Percentiles rank a stretch among this genome's conserved stretches.
phyloP scores from a whole-genome alignment of 202 grass and related monocot species.

The Thinopyrum obtusiflorum region DNA sequence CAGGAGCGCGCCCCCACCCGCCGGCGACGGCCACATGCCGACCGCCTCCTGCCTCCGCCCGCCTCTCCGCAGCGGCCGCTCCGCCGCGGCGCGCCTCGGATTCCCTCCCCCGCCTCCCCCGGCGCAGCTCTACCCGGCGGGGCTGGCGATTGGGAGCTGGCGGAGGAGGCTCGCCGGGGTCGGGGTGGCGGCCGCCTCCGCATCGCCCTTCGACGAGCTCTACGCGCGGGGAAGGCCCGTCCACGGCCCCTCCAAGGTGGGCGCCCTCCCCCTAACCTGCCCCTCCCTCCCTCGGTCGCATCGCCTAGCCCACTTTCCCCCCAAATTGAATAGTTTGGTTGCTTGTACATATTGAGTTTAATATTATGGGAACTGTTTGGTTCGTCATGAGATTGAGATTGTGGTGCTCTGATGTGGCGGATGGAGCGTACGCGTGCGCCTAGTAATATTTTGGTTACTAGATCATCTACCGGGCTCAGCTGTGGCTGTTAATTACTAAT shows the following conservation, averaged over 20 bases:
- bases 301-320: background rate
- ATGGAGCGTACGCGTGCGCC: background rate
- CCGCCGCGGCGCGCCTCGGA: constrained; percentile 36
- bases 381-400: background rate
- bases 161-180: constrained; percentile 28
- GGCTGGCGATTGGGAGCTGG: constrained; percentile 3
- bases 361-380: background rate
- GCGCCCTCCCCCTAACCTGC: background rate
- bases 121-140: constrained; percentile 20
- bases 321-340: background rate
- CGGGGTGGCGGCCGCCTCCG: constrained; percentile 47
- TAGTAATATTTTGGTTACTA: background rate
- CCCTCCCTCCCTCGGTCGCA: constrained; percentile 16
- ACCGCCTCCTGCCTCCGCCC: constrained; percentile 50
- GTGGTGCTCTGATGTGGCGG: background rate
- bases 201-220: constrained; percentile 75
- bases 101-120: constrained; percentile 11
- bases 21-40: constrained; percentile 67
- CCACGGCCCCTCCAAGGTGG: constrained; percentile 51
- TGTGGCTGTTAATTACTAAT: background rate
- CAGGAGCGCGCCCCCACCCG: background rate
- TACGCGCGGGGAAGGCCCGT: constrained; percentile 46
- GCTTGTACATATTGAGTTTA: background rate
- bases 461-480: background rate
- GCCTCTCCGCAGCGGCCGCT: constrained; percentile 19